Evolutionary conservation across 345 rosid genomes (phyloP).

Genomic region (Dipteronia dyeriana): DNA sequence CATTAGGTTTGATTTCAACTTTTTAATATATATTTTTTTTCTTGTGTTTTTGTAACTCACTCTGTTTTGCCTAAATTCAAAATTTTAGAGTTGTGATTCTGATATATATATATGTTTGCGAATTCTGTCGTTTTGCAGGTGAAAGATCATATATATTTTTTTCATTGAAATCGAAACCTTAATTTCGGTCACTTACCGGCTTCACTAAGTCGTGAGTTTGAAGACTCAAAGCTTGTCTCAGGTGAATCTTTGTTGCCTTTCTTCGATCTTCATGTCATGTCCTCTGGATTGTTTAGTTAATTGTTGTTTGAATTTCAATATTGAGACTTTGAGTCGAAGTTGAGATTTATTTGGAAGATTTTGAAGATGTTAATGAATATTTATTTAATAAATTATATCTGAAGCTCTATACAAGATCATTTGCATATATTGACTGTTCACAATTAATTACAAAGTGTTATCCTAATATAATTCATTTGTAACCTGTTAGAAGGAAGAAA

Average conservation of each 20-base stretch:
- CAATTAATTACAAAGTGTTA: too few relatives aligned
- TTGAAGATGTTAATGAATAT: background rate
- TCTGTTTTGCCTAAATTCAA: background rate
- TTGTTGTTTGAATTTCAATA: background rate
- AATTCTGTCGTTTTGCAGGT: background rate
- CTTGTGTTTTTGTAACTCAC: background rate
- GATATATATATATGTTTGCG: background rate
- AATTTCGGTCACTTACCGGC: too few relatives aligned
- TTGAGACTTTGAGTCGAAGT: background rate
- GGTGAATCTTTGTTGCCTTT: constrained; percentile 2
- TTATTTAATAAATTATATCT: background rate
- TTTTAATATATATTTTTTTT: background rate
- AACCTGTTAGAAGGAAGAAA: too few relatives aligned
- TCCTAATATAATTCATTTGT: background rate
- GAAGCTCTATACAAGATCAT: background rate
- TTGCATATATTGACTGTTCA: background rate
- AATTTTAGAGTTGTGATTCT: background rate
- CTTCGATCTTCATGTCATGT: background rate
- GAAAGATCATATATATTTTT: background rate
- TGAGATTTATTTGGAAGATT: background rate
- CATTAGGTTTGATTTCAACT: background rate
- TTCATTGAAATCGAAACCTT: too few relatives aligned
- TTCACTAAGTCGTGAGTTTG: too few relatives aligned
- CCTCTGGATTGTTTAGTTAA: background rate
- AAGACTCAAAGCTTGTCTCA: background rate